phyloP scores from a whole-genome alignment of 768 basidiomycete genomes.

The Trametes meyenii region DNA sequence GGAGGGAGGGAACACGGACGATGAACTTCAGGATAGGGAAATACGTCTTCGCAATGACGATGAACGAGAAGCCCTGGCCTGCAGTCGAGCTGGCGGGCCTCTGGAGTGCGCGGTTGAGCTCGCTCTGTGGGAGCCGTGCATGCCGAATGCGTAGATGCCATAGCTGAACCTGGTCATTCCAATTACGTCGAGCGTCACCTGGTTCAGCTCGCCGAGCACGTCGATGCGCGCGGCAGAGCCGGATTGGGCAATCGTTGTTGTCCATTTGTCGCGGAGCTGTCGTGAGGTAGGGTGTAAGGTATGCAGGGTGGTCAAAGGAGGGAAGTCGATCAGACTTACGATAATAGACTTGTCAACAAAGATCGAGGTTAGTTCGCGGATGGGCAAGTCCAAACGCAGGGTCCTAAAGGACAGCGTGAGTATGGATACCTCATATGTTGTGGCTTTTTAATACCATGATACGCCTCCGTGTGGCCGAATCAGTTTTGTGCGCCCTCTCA shows the following conservation, averaged over 20 bases:
- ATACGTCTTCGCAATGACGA: conserved; percentile 8
- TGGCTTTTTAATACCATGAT: neutral
- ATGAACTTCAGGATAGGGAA: conserved; percentile 31
- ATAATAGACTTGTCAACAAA: conserved; percentile 31
- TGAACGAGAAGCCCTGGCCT: neutral
- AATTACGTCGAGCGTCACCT: conserved; percentile 8
- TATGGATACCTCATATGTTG: neutral
- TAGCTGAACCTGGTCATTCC: conserved; percentile 35
- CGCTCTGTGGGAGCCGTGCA: conserved; percentile 29
- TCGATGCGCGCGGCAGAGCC: neutral
- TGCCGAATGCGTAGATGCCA: conserved; percentile 33
- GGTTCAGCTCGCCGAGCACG: neutral
- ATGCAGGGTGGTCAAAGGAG: too few relatives aligned
- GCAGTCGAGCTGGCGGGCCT: neutral
- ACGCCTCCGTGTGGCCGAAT: neutral
- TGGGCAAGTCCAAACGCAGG: conserved; percentile 34
- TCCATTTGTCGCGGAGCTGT: neutral
- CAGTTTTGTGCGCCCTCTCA: neutral
- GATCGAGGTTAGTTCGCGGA: conserved; percentile 26
- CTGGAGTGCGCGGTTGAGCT: conserved; percentile 26
- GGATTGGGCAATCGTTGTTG: neutral
- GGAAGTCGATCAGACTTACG: conserved; percentile 14
- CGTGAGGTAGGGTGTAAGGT: too few relatives aligned
- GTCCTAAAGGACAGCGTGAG: conserved; percentile 15
- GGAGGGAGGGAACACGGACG: conserved; percentile 1